These are phyloP conservation scores for Blastobotrys americana DNA, from an alignment of 805 yeast genomes.

Conservation along the genomic window DNA sequence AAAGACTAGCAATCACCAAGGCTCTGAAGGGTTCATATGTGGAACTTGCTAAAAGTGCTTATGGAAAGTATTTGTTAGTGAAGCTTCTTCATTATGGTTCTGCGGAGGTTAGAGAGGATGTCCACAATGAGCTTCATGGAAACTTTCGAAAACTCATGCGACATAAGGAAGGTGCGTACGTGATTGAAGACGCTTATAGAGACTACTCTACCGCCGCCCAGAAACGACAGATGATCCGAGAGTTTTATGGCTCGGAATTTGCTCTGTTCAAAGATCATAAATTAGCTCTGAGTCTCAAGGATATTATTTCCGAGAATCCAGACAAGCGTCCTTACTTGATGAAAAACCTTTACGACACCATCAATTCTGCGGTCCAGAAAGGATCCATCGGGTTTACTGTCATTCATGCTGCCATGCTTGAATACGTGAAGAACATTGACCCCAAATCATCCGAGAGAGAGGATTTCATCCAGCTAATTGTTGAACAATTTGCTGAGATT, in stretches of 20 bases:
- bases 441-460: conserved; percentile 50
- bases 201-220: conserved; percentile 80
- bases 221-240: conserved; percentile 84
- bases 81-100: conserved; percentile 90
- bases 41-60: conserved; percentile 80
- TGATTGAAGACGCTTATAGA: conserved; percentile 85
- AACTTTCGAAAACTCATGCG: conserved; percentile 85
- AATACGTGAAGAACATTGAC: conserved; percentile 66
- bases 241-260: conserved; percentile 94
- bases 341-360: conserved; percentile 70
- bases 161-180: conserved; percentile 97
- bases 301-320: conserved; percentile 56
- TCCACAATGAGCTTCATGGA: conserved; percentile 84
- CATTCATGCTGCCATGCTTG: conserved; percentile 93
- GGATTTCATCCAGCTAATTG: conserved; percentile 73
- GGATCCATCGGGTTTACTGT: conserved; percentile 96
- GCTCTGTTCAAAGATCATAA: conserved; percentile 77
- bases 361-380: conserved; percentile 84
- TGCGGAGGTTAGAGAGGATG: conserved; percentile 64
- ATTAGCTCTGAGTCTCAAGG: conserved; percentile 51
- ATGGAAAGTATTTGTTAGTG: conserved; percentile 86
- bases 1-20: conserved; percentile 61
- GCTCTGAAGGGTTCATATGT: conserved; percentile 71
- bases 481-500: conserved; percentile 87
- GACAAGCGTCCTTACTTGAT: conserved; percentile 75